These are phyloP conservation scores for Globisporangium irregulare DNA, from an alignment of 352 stramenopile genomes.

Conservation along the genomic window DNA sequence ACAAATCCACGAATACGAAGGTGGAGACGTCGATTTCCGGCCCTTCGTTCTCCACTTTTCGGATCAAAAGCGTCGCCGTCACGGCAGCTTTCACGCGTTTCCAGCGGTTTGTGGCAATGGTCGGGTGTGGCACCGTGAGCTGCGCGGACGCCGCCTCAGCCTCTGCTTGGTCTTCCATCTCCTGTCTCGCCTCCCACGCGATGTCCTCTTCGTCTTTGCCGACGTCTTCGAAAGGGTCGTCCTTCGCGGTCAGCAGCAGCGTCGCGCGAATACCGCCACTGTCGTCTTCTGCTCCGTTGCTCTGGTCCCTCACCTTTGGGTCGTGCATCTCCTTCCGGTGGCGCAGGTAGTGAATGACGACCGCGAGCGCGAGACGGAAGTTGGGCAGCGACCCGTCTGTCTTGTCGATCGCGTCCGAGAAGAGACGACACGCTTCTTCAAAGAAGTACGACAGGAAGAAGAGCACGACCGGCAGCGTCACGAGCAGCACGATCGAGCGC, in stretches of 20 bases:
- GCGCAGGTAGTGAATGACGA: constrained; percentile 78
- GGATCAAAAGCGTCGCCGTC: constrained; percentile 55
- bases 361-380: constrained; percentile 68
- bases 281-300: not conserved
- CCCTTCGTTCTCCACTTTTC: constrained; percentile 53
- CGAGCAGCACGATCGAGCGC: constrained; percentile 52
- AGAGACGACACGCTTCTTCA: constrained; percentile 62
- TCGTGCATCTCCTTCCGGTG: constrained; percentile 62
- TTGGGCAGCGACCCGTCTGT: constrained; percentile 66
- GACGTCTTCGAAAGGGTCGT: constrained; percentile 54
- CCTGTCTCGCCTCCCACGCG: constrained; percentile 33
- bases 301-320: not conserved
- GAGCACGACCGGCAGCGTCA: constrained; percentile 56
- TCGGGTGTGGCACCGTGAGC: constrained; percentile 9
- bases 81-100: constrained; percentile 50
- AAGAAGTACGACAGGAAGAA: constrained; percentile 85
- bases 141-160: constrained; percentile 17
- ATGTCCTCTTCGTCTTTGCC: constrained; percentile 61
- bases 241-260: constrained; percentile 43
- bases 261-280: not conserved
- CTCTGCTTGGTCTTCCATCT: constrained; percentile 26
- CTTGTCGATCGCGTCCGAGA: constrained; percentile 73
- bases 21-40: constrained; percentile 66
- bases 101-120: constrained; percentile 40
- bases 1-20: constrained; percentile 71